Evolutionary conservation across 139 green algal species (phyloP), one percentile per base, ranked within the genome.

Genomic region (Picocystis salinarum): DNA sequence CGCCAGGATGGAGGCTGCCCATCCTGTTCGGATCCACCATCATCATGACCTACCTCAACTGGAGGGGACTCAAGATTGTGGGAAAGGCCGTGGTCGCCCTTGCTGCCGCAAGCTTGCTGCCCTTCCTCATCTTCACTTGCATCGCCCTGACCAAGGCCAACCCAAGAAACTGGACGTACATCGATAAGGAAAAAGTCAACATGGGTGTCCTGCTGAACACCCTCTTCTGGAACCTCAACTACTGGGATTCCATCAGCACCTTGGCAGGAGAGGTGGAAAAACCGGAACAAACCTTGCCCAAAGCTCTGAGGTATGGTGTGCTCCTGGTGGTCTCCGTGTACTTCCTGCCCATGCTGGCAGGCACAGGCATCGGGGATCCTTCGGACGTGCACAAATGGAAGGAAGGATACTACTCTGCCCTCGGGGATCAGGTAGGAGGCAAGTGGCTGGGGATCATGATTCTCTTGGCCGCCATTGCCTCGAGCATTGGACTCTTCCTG

Each of bases 211-310:
- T 82, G 51, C 36, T 96, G 9, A 92, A 95, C 53, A 73, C 87
- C 40, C 87, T 96, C 69, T 96, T 96, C 64, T 96, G 85, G 83
- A 90, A 84, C 50, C 64, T 91, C 10, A 91, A 91, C 52, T 91
- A 91, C 44, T 91, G 73, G 80, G 80, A 95, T 59, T 75, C 50
- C 6, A 67, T 87, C 13, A 79, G 66, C 22, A 92, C 75, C 3
- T 59, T 95, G 28, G 80, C 85, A 6, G 85, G 87, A 0, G 85
- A 96, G 61, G 83, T 95, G 27, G 28, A 50, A 15, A 19, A 71
- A 20, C 75, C 79, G 4, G 41, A 31, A 25, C 69, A 49, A 30
- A 87, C 73, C 10, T 91, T 95, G 44, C 84, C 85, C 0, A 58
- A 63, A 3, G 85, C 86, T 15, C 57, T 96, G 40, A 33, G 67